These are phyloP conservation scores for Mycena polygramma DNA, from an alignment of 768 basidiomycete species.

Conservation along the genomic window DNA sequence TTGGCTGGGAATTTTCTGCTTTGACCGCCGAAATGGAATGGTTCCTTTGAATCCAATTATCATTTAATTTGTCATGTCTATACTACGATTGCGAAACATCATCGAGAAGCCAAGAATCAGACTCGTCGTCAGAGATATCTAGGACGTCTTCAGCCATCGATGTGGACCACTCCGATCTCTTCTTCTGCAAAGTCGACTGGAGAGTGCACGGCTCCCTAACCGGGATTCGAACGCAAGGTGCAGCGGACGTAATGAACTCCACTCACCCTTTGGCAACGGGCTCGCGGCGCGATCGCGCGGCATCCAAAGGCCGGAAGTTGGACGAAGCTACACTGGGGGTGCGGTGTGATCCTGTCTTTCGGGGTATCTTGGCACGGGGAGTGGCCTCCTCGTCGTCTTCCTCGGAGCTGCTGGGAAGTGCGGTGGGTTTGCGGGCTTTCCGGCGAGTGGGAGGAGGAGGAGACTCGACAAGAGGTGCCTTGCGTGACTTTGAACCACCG, in stretches of 20 bases:
- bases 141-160: constrained; percentile 14
- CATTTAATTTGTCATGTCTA: constrained; percentile 1
- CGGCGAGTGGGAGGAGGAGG: neutral
- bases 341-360: constrained; percentile 1
- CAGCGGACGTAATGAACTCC: neutral
- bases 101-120: constrained; percentile 45
- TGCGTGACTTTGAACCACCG: constrained; percentile 5
- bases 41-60: neutral
- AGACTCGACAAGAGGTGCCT: neutral
- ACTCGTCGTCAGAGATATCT: constrained; percentile 8
- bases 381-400: constrained; percentile 28
- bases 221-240: constrained; percentile 21
- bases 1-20: neutral
- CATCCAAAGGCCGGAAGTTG: constrained; percentile 21
- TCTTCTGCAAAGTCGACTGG: neutral
- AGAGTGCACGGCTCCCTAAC: constrained; percentile 1
- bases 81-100: constrained; percentile 40
- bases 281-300: constrained; percentile 8
- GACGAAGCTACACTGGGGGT: neutral
- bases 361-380: constrained; percentile 20
- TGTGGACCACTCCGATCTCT: constrained; percentile 6
- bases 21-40: neutral
- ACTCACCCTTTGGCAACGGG: constrained; percentile 29
- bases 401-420: constrained; percentile 12
- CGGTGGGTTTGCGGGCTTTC: constrained; percentile 9